These are phyloP conservation scores for Hemerocallis citrina DNA, from an alignment of 106 monocot genomes.

Conservation along the genomic window DNA sequence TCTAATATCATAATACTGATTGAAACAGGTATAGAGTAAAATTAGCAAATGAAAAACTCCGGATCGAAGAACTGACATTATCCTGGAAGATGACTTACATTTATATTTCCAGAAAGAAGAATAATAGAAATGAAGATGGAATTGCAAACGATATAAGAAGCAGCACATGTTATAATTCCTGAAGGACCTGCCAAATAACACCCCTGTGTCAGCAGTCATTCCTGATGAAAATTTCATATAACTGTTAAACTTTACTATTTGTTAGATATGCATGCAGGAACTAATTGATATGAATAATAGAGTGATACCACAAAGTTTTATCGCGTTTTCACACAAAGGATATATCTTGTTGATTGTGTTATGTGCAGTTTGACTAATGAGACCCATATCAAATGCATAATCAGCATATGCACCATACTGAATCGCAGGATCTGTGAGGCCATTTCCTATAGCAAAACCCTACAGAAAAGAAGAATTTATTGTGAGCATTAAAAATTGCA, in stretches of 20 bases:
- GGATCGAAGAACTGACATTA: neutral
- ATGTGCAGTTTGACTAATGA: conserved; percentile 22
- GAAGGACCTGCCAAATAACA: conserved; percentile 31
- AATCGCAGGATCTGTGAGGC: conserved; percentile 38
- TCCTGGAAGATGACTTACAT: conserved; percentile 20
- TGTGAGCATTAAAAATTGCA: neutral
- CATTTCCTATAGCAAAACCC: conserved; percentile 58
- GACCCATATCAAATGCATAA: conserved; percentile 42
- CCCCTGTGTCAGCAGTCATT: neutral
- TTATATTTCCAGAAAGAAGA: conserved; percentile 44
- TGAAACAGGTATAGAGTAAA: neutral
- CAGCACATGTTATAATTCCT: conserved; percentile 41
- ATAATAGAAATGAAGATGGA: conserved; percentile 59
- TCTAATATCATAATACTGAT: conserved; percentile 52
- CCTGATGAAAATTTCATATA: neutral
- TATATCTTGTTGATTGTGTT: conserved; percentile 29
- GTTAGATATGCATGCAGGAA: too few relatives aligned
- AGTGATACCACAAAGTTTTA: conserved; percentile 32
- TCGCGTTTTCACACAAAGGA: conserved; percentile 29
- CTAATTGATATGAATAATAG: neutral
- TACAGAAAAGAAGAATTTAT: conserved; percentile 9
- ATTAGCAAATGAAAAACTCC: neutral
- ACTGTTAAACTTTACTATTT: neutral
- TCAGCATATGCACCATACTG: conserved; percentile 52
- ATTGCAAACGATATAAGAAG: conserved; percentile 52